A percentile compares a stretch with the other conserved stretches of the same genome.
These are phyloP conservation scores for Aspergillus eucalypticola DNA, from an alignment of 2,329 filamentous ascomycete genomes.

Conservation along the genomic window DNA sequence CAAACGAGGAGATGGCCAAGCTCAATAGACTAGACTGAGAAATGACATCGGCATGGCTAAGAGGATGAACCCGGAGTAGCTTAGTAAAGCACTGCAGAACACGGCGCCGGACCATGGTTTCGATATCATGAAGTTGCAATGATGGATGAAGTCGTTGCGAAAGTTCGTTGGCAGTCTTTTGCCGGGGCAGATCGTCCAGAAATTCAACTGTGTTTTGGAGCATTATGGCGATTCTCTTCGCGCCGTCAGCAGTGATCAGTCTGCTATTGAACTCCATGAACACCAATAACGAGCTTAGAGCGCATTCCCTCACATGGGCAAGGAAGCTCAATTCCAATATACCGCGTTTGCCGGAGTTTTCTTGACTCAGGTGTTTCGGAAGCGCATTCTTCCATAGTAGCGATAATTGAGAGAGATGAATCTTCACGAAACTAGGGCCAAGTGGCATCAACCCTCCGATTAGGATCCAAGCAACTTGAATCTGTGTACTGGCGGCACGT, in stretches of 20 bases:
- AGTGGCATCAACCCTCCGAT: constrained; percentile 96
- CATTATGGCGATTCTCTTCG: constrained; percentile 89
- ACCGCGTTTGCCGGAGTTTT: constrained; percentile 81
- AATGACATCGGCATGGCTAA: constrained; percentile 79
- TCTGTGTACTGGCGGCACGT: constrained; percentile 86
- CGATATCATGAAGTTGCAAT: constrained; percentile 83
- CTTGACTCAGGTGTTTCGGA: constrained; percentile 89
- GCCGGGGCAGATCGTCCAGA: constrained; percentile 76
- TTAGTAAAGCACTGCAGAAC: constrained; percentile 95
- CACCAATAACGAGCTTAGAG: constrained; percentile 83
- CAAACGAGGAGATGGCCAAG: constrained; percentile 85
- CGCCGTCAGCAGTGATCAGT: constrained; percentile 88
- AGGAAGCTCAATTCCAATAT: constrained; percentile 89
- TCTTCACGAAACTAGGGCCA: constrained; percentile 97
- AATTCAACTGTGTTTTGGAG: constrained; percentile 92
- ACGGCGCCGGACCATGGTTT: constrained; percentile 87
- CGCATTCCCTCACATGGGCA: constrained; percentile 91
- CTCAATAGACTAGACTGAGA: constrained; percentile 90
- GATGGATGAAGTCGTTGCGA: constrained; percentile 80
- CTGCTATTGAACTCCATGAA: constrained; percentile 94
- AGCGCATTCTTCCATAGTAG: constrained; percentile 96
- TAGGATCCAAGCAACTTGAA: constrained; percentile 96
- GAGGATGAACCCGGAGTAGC: constrained; percentile 82
- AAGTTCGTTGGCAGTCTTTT: constrained; percentile 84
- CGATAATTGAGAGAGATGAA: constrained; percentile 90